These are phyloP conservation scores for Coemansia biformis DNA, from an alignment of 192 early-diverging fungal genomes.

Conservation along the genomic window DNA sequence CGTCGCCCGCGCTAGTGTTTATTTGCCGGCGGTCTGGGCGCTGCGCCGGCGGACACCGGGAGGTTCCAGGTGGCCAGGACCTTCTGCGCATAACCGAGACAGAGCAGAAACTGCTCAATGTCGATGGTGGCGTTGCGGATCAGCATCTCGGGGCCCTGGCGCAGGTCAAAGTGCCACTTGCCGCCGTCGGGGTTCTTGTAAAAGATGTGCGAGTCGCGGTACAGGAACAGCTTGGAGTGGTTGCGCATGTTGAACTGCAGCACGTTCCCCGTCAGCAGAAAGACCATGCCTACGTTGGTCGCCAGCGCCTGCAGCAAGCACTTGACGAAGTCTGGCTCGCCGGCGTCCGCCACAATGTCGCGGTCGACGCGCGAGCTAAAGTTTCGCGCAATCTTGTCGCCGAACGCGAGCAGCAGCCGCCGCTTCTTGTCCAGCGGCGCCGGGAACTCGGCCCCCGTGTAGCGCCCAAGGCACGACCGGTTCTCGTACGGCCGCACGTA, in stretches of 20 bases:
- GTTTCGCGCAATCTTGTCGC: constrained; percentile 21
- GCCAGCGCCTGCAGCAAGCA: constrained; percentile 37
- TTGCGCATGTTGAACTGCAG: constrained; percentile 44
- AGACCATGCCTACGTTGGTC: constrained; percentile 37
- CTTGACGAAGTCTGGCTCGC: constrained; percentile 7
- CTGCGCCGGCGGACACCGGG: not conserved
- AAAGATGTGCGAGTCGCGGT: constrained; percentile 36
- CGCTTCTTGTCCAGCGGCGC: constrained; percentile 42
- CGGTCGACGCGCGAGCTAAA: constrained; percentile 25
- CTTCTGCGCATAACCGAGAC: constrained; percentile 37
- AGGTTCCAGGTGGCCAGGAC: constrained; percentile 35
- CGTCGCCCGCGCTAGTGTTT: not conserved
- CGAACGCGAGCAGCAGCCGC: constrained; percentile 23
- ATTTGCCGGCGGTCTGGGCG: not conserved
- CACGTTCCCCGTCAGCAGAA: constrained; percentile 45
- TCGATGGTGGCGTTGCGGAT: constrained; percentile 32
- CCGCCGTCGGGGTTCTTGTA: constrained; percentile 28
- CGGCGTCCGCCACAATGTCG: constrained; percentile 15
- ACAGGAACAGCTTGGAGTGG: constrained; percentile 46
- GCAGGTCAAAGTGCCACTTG: constrained; percentile 48
- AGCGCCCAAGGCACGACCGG: constrained; percentile 38
- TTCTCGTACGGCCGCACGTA: constrained; percentile 37
- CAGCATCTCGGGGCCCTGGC: constrained; percentile 41
- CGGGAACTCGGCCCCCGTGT: constrained; percentile 21
- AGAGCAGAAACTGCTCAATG: constrained; percentile 42